These are phyloP conservation scores for Circinella umbellata DNA, from an alignment of 371 early-diverging fungal species.

Conservation along the genomic window DNA sequence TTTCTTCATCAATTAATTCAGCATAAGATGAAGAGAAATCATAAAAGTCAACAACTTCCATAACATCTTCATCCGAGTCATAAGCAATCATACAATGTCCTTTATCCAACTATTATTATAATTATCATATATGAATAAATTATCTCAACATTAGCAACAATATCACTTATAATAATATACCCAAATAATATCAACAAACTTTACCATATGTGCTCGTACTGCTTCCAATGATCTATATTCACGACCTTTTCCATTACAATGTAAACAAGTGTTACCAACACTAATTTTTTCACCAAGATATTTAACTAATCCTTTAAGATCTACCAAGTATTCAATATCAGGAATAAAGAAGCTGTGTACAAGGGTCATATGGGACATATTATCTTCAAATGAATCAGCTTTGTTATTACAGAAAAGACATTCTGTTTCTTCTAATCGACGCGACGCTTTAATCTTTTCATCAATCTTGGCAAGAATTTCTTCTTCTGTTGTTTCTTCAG, in stretches of 20 bases:
- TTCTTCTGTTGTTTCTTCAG: conserved; percentile 52
- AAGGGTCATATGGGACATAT: conserved; percentile 90
- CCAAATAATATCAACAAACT: not conserved
- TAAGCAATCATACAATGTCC: conserved; percentile 95
- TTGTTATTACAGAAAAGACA: conserved; percentile 85
- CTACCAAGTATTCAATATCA: conserved; percentile 91
- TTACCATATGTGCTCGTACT: conserved; percentile 93
- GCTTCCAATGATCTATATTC: conserved; percentile 87
- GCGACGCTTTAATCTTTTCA: conserved; percentile 71
- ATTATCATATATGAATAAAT: too few relatives aligned
- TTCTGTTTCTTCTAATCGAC: conserved; percentile 69
- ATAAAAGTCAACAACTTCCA: conserved; percentile 93
- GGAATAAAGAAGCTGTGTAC: conserved; percentile 95
- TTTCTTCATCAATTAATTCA: conserved; percentile 51
- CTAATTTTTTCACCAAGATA: conserved; percentile 95
- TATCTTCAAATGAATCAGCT: conserved; percentile 74
- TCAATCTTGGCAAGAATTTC: conserved; percentile 65
- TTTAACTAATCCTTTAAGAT: conserved; percentile 84
- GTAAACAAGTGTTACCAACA: conserved; percentile 92
- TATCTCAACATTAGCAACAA: too few relatives aligned
- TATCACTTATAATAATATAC: too few relatives aligned
- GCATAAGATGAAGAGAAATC: conserved; percentile 72
- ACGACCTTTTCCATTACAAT: conserved; percentile 93
- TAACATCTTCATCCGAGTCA: conserved; percentile 87
- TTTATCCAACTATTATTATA: conserved; percentile 67